A percentile compares a stretch with the other conserved stretches of the same genome.
Evolutionary conservation across 768 basidiomycete genomes (phyloP).

Genomic region (Rhizopogon vesiculosus): DNA sequence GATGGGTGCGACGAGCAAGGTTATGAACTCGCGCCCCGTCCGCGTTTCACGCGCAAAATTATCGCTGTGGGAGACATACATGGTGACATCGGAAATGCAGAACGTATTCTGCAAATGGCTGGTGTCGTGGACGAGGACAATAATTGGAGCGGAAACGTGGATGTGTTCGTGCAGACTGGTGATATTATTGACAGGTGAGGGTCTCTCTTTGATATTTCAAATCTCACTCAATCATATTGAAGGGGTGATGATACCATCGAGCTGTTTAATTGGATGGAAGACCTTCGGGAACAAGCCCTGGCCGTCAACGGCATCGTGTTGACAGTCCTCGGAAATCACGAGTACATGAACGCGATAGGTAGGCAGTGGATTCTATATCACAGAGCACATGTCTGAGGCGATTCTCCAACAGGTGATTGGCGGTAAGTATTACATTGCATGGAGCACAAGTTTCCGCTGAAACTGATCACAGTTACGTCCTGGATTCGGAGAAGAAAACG

Average conservation of each 20-base stretch:
- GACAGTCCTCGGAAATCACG: constrained; percentile 89
- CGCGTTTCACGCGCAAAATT: constrained; percentile 44
- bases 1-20: background rate
- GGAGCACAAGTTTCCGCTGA: constrained; percentile 5
- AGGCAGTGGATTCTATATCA: constrained; percentile 7
- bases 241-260: constrained; percentile 90
- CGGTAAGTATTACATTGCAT: constrained; percentile 39
- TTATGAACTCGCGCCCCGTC: constrained; percentile 17
- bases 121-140: constrained; percentile 67
- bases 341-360: constrained; percentile 92
- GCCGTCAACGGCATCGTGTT: constrained; percentile 67
- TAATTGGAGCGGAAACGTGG: constrained; percentile 78
- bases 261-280: constrained; percentile 82
- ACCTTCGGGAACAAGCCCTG: constrained; percentile 69
- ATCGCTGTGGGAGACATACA: constrained; percentile 93
- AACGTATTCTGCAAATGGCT: constrained; percentile 75
- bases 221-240: constrained; percentile 7
- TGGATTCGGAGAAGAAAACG: constrained; percentile 73
- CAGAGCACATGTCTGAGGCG: constrained; percentile 2
- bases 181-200: constrained; percentile 89
- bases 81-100: constrained; percentile 80
- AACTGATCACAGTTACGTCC: constrained; percentile 64
- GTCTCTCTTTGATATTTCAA: background rate
- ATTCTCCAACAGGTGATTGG: constrained; percentile 66
- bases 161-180: constrained; percentile 91